Evolutionary conservation across 345 rosid species (phyloP).

Genomic region (Sapria himalayana): DNA sequence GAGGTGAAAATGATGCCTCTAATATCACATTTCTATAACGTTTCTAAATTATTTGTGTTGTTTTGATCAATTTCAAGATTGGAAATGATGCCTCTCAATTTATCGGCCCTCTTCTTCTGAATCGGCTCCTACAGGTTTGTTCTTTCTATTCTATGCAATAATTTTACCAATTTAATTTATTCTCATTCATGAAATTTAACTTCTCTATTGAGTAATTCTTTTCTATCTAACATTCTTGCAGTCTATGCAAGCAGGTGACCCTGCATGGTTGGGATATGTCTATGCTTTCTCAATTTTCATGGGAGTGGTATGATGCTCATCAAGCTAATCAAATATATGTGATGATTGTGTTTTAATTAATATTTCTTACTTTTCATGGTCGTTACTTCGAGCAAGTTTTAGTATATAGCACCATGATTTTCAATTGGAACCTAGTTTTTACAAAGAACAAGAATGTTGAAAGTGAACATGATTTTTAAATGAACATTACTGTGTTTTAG

Average conservation of each 20-base stretch:
- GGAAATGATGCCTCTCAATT: slow-evolving; percentile 88
- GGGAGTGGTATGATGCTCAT: slow-evolving; percentile 91
- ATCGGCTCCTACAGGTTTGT: slow-evolving; percentile 66
- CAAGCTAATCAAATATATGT: no score
- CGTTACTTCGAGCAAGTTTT: no score
- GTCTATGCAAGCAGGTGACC: slow-evolving; percentile 95
- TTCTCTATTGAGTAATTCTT: slow-evolving; percentile 2
- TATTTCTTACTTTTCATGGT: no score
- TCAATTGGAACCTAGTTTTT: no score
- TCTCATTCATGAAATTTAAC: slow-evolving; percentile 7
- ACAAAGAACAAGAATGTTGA: no score
- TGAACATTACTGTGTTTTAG: no score
- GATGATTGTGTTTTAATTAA: no score
- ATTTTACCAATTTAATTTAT: slow-evolving; percentile 7
- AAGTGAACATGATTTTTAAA: no score
- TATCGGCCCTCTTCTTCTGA: slow-evolving; percentile 79
- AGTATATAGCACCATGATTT: no score
- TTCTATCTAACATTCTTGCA: slow-evolving; percentile 17
- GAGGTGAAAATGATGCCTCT: no score
- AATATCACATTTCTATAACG: no score
- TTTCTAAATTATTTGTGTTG: background rate
- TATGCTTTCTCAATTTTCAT: slow-evolving; percentile 75
- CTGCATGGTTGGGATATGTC: slow-evolving; percentile 85
- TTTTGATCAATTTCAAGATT: slow-evolving; percentile 24
- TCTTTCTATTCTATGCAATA: slow-evolving; percentile 7